These are phyloP conservation scores for Kockiozyma suomiensis DNA, from an alignment of 805 yeast species.

Conservation along the genomic window DNA sequence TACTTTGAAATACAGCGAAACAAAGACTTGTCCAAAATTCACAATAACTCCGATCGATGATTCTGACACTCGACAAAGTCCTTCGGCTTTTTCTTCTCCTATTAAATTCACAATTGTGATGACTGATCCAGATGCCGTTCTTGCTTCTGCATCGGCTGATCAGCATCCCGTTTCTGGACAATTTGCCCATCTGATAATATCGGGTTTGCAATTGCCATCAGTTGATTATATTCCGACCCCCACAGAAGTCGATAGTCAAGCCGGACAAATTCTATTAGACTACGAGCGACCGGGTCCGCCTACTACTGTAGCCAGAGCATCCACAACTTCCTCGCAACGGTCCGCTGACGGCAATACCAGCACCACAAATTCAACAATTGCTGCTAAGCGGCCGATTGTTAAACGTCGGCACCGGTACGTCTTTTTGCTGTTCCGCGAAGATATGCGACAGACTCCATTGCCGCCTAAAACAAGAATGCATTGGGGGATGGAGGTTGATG, in stretches of 20 bases:
- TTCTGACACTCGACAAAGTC: constrained; percentile 4
- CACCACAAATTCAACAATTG: background rate
- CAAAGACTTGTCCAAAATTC: constrained; percentile 11
- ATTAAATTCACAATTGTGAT: constrained; percentile 19
- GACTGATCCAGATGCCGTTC: constrained; percentile 16
- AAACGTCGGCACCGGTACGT: constrained; percentile 12
- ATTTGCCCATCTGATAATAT: constrained; percentile 18
- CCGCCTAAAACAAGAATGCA: constrained; percentile 9
- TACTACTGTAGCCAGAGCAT: background rate
- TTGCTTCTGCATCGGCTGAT: background rate
- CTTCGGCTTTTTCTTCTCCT: background rate
- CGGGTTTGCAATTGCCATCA: constrained; percentile 13
- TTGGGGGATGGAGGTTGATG: constrained; percentile 12
- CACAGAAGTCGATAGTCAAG: constrained; percentile 2
- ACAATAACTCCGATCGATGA: constrained; percentile 24
- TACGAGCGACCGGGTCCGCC: constrained; percentile 1
- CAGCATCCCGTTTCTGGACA: background rate
- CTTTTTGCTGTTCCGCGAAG: constrained; percentile 20
- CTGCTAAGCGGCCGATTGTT: background rate
- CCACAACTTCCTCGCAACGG: background rate
- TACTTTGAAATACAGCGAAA: constrained; percentile 8
- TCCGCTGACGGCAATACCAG: background rate
- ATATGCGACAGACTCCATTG: constrained; percentile 8
- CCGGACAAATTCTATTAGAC: background rate
- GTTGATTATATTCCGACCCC: background rate